A percentile compares a stretch with the other conserved stretches of the same genome.
These are phyloP conservation scores for Picocystis salinarum DNA, from an alignment of 139 green algal genomes.

Conservation along the genomic window DNA sequence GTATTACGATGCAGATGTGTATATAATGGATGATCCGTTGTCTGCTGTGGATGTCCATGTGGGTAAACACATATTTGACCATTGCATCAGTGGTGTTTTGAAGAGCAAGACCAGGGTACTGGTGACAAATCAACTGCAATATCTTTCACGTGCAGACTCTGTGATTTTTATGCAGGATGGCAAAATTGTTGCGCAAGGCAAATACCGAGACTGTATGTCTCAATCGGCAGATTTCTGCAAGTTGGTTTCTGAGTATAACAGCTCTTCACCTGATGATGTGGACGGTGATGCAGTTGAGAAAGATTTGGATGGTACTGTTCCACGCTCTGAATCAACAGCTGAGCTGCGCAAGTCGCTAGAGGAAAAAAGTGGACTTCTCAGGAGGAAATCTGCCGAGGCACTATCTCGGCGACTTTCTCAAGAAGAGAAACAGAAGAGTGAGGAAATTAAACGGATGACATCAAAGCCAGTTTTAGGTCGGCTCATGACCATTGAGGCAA, in stretches of 20 bases:
- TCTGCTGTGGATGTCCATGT: slow-evolving; percentile 78
- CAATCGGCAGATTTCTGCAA: too few relatives aligned
- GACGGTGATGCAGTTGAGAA: slow-evolving; percentile 5
- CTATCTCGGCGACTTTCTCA: too few relatives aligned
- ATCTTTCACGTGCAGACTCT: slow-evolving; percentile 53
- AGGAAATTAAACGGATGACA: too few relatives aligned
- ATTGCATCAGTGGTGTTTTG: slow-evolving; percentile 12
- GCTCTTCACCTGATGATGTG: slow-evolving; percentile 3
- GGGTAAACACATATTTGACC: slow-evolving; percentile 51
- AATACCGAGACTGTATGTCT: slow-evolving; percentile 14
- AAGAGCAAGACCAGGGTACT: slow-evolving; percentile 32
- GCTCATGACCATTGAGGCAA: too few relatives aligned
- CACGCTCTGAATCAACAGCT: too few relatives aligned
- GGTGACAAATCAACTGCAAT: slow-evolving; percentile 58
- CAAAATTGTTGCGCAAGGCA: slow-evolving; percentile 32
- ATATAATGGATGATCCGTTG: slow-evolving; percentile 82
- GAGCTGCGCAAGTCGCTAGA: too few relatives aligned
- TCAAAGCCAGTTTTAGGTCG: too few relatives aligned
- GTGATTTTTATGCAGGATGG: slow-evolving; percentile 69
- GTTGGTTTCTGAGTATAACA: too few relatives aligned
- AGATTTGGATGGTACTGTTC: too few relatives aligned
- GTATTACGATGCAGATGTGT: slow-evolving; percentile 64
- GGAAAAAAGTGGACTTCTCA: too few relatives aligned
- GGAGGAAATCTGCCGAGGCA: too few relatives aligned
- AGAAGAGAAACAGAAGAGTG: too few relatives aligned